Conservation (phyloP, 1,284 basidiomycete species). For the Naganishia sp. region DNA sequence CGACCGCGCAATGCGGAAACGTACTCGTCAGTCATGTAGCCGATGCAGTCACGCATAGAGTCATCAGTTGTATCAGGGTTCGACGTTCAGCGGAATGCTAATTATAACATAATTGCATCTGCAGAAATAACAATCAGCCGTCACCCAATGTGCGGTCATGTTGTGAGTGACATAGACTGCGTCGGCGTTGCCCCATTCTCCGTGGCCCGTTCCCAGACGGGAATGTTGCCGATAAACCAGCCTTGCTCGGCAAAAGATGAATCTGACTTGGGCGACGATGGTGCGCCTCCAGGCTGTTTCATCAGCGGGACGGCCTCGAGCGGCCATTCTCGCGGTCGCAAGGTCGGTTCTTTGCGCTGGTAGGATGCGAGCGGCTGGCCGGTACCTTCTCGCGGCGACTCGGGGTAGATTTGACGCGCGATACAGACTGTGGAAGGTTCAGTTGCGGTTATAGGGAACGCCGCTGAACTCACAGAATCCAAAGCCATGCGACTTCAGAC, state of each 20-base stretch:
- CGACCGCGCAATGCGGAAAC: neutral
- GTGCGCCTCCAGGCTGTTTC: neutral
- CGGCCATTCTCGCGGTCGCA: slow-evolving; percentile 14
- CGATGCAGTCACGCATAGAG: no score
- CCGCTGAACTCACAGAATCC: slow-evolving; percentile 28
- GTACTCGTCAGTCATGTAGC: neutral
- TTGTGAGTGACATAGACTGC: no score
- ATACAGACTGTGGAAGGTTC: slow-evolving; percentile 5
- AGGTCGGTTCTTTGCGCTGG: neutral
- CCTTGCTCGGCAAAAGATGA: slow-evolving; percentile 9
- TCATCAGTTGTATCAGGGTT: no score
- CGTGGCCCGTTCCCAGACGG: neutral
- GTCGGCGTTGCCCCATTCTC: no score
- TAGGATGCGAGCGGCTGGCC: slow-evolving; percentile 2
- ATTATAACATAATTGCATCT: no score
- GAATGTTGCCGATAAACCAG: slow-evolving; percentile 19
- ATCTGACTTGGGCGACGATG: neutral
- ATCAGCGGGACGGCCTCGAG: neutral
- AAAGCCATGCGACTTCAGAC: slow-evolving; percentile 42
- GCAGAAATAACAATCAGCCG: no score
- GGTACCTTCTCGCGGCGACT: slow-evolving; percentile 9
- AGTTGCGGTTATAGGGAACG: neutral
- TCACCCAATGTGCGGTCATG: no score
- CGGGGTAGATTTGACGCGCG: slow-evolving; percentile 22
- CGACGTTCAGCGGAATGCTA: no score